phyloP scores from a whole-genome alignment of 2,329 filamentous ascomycete species.

The Chrysoporthe deuterocubensis region DNA sequence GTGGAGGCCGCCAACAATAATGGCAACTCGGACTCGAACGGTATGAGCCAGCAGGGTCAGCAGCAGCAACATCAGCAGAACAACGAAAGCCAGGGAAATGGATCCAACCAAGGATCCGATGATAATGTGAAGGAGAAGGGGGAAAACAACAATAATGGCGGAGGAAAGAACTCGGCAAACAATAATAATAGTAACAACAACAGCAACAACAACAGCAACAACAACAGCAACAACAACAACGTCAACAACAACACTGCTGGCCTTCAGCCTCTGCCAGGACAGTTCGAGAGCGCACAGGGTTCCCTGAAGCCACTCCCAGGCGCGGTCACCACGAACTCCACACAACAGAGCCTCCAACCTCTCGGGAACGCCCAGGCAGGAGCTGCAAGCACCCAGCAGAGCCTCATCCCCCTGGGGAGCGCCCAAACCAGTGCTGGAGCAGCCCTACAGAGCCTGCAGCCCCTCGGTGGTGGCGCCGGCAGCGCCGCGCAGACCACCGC shows the following conservation, averaged over 20 bases:
- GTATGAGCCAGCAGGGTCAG: slow-evolving; percentile 9
- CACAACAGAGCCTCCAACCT: slow-evolving; percentile 7
- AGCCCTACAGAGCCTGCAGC: slow-evolving; percentile 8
- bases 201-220: slow-evolving; percentile 20
- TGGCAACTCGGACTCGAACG: slow-evolving; percentile 14
- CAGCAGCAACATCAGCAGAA: slow-evolving; percentile 8
- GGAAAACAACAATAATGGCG: slow-evolving; percentile 8
- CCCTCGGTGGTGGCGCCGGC: slow-evolving; percentile 1
- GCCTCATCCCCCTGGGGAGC: background rate
- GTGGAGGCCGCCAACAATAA: slow-evolving; percentile 31
- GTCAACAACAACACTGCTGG: slow-evolving; percentile 5
- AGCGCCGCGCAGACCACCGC: background rate
- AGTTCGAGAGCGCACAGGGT: background rate
- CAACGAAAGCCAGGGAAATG: slow-evolving; percentile 9
- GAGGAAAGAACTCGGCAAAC: slow-evolving; percentile 13
- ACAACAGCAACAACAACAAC: background rate
- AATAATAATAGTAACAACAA: slow-evolving; percentile 20
- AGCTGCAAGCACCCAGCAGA: slow-evolving; percentile 5
- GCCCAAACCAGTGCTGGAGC: too few species aligned
- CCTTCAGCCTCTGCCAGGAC: slow-evolving; percentile 25
- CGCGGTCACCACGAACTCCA: background rate
- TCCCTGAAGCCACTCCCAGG: slow-evolving; percentile 22
- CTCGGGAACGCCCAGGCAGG: background rate
- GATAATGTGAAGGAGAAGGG: slow-evolving; percentile 23
- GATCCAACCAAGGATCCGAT: background rate